A percentile compares a stretch with the other conserved stretches of the same genome.
Evolutionary conservation across 306 rosid species (phyloP).

Genomic region (Cucumis hystrix): DNA sequence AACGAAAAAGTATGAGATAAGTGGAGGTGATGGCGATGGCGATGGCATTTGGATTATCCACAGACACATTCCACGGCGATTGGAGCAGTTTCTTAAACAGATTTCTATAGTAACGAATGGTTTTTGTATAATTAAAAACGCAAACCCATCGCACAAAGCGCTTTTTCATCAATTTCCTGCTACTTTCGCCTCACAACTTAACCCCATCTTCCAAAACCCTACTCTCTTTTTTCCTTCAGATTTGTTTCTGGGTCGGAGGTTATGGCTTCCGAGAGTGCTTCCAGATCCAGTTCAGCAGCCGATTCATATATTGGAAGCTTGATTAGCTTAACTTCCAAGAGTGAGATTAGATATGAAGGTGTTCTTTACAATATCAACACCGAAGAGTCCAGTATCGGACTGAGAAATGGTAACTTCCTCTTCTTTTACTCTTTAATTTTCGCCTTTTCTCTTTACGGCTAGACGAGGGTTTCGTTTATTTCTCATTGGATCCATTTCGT

Average conservation of each 20-base stretch:
- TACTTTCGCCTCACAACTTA: slow-evolving; percentile 19
- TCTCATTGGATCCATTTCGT: neutral
- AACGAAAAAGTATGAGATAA: too few relatives aligned
- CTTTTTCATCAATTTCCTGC: slow-evolving; percentile 11
- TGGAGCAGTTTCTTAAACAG: neutral
- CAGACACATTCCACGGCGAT: neutral
- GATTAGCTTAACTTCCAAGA: slow-evolving; percentile 73
- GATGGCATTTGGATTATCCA: neutral
- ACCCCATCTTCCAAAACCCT: slow-evolving; percentile 33
- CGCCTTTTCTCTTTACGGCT: neutral
- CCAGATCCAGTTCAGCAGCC: slow-evolving; percentile 58
- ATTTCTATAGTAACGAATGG: neutral
- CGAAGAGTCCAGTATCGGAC: slow-evolving; percentile 73
- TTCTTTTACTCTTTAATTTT: neutral
- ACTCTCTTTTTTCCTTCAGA: slow-evolving; percentile 3
- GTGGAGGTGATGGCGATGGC: neutral
- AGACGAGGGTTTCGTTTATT: neutral
- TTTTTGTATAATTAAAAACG: neutral
- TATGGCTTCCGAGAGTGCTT: slow-evolving; percentile 52
- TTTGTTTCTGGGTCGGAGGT: slow-evolving; percentile 10
- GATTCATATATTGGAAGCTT: slow-evolving; percentile 70
- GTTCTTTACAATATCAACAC: slow-evolving; percentile 58
- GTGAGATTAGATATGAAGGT: slow-evolving; percentile 82
- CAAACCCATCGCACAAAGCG: neutral
- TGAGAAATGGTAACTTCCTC: slow-evolving; percentile 35